These are phyloP conservation scores for Ophiocordyceps australis DNA, from an alignment of 2,329 filamentous ascomycete genomes.

Conservation along the genomic window DNA sequence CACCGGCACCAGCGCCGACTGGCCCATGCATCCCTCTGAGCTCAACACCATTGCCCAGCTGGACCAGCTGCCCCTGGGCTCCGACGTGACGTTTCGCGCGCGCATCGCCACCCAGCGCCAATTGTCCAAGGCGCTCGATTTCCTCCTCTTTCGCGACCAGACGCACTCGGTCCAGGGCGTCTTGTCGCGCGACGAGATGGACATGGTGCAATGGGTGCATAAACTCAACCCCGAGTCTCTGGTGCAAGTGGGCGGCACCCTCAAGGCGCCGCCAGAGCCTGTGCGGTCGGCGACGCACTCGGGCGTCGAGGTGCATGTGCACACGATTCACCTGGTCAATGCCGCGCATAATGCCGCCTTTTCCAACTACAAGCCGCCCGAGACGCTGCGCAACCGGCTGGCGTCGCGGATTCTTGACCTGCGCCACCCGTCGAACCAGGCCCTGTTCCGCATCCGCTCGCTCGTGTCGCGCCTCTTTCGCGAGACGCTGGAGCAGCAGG, in stretches of 20 bases:
- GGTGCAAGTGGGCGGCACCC: conserved; percentile 54
- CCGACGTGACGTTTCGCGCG: conserved; percentile 21
- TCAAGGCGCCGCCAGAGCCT: conserved; percentile 56
- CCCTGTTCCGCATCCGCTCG: conserved; percentile 75
- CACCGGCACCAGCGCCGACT: conserved; percentile 17
- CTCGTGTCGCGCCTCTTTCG: conserved; percentile 69
- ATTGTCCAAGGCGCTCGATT: conserved; percentile 68
- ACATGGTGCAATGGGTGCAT: conserved; percentile 78
- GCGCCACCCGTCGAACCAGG: conserved; percentile 70
- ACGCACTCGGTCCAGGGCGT: conserved; percentile 73
- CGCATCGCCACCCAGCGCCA: conserved; percentile 47
- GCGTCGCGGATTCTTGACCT: conserved; percentile 69
- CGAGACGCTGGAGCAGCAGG: conserved; percentile 49
- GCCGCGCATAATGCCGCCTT: conserved; percentile 28
- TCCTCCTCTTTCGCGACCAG: conserved; percentile 74
- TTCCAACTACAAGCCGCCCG: conserved; percentile 43
- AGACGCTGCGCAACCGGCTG: conserved; percentile 49
- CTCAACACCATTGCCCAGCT: conserved; percentile 19
- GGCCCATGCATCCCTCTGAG: conserved; percentile 19
- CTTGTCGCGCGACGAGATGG: conserved; percentile 33
- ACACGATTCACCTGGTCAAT: conserved; percentile 32
- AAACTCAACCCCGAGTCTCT: conserved; percentile 64
- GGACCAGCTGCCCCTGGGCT: conserved; percentile 16
- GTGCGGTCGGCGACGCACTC: conserved; percentile 62
- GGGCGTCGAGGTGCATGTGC: conserved; percentile 56